Evolutionary conservation across 2,329 filamentous ascomycete species (phyloP).

Genomic region (Elsinoe arachidis): DNA sequence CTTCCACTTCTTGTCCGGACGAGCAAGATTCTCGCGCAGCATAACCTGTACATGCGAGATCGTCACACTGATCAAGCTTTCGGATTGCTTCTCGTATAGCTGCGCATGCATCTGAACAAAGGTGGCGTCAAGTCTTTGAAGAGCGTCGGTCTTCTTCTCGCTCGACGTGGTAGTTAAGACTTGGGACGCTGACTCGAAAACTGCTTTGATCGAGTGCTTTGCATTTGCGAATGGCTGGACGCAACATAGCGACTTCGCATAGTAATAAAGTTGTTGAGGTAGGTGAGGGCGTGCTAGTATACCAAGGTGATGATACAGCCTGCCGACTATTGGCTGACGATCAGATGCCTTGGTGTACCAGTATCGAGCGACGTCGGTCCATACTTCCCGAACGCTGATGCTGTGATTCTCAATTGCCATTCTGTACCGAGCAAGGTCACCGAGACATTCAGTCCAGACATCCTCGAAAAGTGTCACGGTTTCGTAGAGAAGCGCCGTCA

Average conservation of each 20-base stretch:
- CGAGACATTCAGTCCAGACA: constrained; percentile 89
- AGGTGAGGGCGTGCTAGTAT: constrained; percentile 64
- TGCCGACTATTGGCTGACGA: constrained; percentile 62
- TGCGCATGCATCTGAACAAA: constrained; percentile 4
- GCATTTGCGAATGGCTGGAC: constrained; percentile 58
- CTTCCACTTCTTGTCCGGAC: constrained; percentile 38
- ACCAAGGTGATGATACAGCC: constrained; percentile 81
- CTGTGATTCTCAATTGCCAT: constrained; percentile 86
- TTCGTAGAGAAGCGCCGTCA: constrained; percentile 80
- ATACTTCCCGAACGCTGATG: constrained; percentile 63
- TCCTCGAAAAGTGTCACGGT: constrained; percentile 75
- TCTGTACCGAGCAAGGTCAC: constrained; percentile 72
- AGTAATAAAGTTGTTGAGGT: constrained; percentile 64
- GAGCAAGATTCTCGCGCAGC: neutral
- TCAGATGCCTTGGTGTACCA: constrained; percentile 84
- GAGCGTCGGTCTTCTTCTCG: neutral
- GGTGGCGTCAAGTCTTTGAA: neutral
- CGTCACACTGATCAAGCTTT: neutral
- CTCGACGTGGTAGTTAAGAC: neutral
- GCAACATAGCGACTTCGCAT: constrained; percentile 61
- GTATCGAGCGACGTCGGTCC: constrained; percentile 67
- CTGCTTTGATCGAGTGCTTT: constrained; percentile 58
- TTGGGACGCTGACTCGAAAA: constrained; percentile 33
- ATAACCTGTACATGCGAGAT: neutral
- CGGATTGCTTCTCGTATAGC: neutral